These are phyloP conservation scores for Pleurotus tuoliensis DNA, from an alignment of 768 basidiomycete genomes.

Conservation along the genomic window DNA sequence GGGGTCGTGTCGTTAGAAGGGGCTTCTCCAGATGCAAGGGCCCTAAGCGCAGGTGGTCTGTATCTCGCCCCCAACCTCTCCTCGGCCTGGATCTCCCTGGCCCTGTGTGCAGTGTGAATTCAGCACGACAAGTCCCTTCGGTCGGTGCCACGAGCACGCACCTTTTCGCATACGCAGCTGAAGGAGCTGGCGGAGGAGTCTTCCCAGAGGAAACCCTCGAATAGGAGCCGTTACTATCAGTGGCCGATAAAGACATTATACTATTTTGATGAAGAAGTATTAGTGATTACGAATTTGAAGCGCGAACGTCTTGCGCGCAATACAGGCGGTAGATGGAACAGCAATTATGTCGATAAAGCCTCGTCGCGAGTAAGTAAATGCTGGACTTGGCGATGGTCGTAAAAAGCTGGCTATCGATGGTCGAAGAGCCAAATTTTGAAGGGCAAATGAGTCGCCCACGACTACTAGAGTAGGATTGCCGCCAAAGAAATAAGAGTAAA, in stretches of 20 bases:
- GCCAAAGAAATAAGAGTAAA: conserved; percentile 52
- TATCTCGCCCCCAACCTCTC: conserved; percentile 67
- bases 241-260: conserved; percentile 92
- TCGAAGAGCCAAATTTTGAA: conserved; percentile 27
- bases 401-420: conserved; percentile 17
- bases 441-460: conserved; percentile 40
- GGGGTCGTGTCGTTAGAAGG: conserved; percentile 66
- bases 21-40: conserved; percentile 62
- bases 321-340: conserved; percentile 21
- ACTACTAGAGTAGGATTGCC: conserved; percentile 49
- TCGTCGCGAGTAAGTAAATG: conserved; percentile 36
- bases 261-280: conserved; percentile 60
- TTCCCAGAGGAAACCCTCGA: conserved; percentile 80
- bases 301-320: conserved; percentile 28
- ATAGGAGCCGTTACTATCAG: conserved; percentile 79
- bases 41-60: conserved; percentile 79
- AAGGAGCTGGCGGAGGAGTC: conserved; percentile 87
- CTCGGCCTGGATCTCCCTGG: conserved; percentile 80
- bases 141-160: conserved; percentile 27
- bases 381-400: conserved; percentile 35
- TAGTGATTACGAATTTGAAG: conserved; percentile 69
- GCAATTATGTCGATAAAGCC: conserved; percentile 28
- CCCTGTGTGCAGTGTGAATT: conserved; percentile 39
- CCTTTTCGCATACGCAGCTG: conserved; percentile 88
- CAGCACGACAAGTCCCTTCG: conserved; percentile 12